Percentiles rank a stretch among this genome's conserved stretches.
Conservation (phyloP, 2,329 filamentous ascomycete species). For the Sphaceloma murrayae region DNA sequence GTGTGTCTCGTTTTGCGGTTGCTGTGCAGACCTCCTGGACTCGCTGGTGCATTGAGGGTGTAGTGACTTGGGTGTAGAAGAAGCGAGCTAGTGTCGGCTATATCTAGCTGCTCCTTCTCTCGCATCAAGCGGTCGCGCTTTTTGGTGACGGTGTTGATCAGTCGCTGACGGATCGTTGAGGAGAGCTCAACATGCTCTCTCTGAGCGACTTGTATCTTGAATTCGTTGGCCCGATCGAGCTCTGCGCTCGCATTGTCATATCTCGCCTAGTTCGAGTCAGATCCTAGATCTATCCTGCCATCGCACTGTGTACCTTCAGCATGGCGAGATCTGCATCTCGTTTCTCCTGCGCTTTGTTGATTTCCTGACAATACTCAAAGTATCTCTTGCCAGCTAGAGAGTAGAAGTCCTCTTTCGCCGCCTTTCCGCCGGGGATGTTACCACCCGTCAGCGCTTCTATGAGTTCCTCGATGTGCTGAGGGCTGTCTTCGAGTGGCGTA, state of each 20-base stretch:
- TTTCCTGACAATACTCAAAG: conserved; percentile 70
- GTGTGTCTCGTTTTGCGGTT: conserved; percentile 56
- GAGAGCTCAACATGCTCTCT: conserved; percentile 53
- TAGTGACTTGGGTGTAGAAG: conserved; percentile 58
- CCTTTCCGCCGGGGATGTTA: conserved; percentile 33
- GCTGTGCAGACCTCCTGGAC: conserved; percentile 50
- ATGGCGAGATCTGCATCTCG: conserved; percentile 74
- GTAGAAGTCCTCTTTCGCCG: conserved; percentile 58
- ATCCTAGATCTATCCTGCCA: too few relatives aligned
- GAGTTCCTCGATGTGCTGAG: conserved; percentile 58
- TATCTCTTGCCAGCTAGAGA: conserved; percentile 68
- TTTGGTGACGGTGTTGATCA: conserved; percentile 48
- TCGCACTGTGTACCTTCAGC: conserved; percentile 79
- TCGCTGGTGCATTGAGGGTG: conserved; percentile 54
- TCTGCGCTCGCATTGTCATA: conserved; percentile 48
- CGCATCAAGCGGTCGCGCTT: conserved; percentile 49
- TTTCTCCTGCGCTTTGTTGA: conserved; percentile 81
- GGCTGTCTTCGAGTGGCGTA: conserved; percentile 55
- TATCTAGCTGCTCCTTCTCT: conserved; percentile 58
- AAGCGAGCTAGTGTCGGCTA: conserved; percentile 56
- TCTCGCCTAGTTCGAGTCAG: too few relatives aligned
- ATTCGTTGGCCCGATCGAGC: conserved; percentile 48
- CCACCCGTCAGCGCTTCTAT: conserved; percentile 38
- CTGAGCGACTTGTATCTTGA: conserved; percentile 51
- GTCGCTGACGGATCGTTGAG: conserved; percentile 50